Conservation (phyloP, 768 basidiomycete genomes). For the Rhodotorula paludigena region DNA sequence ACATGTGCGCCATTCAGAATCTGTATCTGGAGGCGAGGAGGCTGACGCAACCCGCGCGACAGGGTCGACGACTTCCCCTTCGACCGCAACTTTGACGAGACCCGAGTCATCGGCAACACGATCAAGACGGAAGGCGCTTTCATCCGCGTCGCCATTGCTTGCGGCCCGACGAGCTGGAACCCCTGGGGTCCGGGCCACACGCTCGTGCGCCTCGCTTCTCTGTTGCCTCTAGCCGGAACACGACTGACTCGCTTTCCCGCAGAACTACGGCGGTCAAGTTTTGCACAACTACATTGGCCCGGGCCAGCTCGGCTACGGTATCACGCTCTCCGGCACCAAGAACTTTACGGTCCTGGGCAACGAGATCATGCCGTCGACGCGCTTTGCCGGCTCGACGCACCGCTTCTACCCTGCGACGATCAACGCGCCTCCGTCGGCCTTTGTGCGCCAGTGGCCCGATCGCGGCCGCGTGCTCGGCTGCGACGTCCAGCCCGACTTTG, state of each 20-base stretch:
- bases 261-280: constrained; percentile 47
- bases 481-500: constrained; percentile 40
- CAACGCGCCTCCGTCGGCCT: constrained; percentile 40
- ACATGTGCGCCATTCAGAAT: constrained; percentile 15
- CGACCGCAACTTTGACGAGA: constrained; percentile 48
- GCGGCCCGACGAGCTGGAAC: constrained; percentile 48
- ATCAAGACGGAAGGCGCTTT: constrained; percentile 47
- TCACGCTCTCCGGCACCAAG: constrained; percentile 48
- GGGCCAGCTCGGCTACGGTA: constrained; percentile 50
- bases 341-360: constrained; percentile 50
- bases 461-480: constrained; percentile 23
- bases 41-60: too few species aligned
- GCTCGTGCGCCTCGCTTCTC: background rate
- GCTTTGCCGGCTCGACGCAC: constrained; percentile 38
- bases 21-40: too few species aligned
- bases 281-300: constrained; percentile 47
- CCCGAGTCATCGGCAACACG: constrained; percentile 47
- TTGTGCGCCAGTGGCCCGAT: constrained; percentile 35
- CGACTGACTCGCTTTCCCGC: background rate
- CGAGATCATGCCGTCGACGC: constrained; percentile 22
- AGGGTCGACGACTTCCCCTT: constrained; percentile 50
- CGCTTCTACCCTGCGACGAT: constrained; percentile 16
- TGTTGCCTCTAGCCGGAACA: too few species aligned
- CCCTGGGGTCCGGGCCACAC: constrained; percentile 24
- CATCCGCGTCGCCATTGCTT: constrained; percentile 50